These are phyloP conservation scores for Teunomyces lycoperdinae DNA, from an alignment of 805 yeast genomes.

Conservation along the genomic window DNA sequence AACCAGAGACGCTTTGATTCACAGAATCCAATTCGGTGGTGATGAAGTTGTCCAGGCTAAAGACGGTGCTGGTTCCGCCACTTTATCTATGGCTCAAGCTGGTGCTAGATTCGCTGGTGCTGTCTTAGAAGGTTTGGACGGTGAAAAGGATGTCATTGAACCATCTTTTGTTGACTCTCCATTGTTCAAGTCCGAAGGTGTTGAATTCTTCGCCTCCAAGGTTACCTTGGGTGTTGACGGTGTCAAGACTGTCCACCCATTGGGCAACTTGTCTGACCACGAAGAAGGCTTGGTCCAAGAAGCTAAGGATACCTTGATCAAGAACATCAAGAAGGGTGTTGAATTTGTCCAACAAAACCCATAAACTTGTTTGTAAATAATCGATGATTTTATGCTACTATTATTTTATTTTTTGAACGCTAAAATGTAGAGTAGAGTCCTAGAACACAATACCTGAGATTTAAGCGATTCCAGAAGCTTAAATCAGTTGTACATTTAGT, in stretches of 20 bases:
- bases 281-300: conserved; percentile 81
- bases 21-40: conserved; percentile 93
- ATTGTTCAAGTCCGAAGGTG: conserved; percentile 81
- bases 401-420: no score
- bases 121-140: conserved; percentile 61
- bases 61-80: conserved; percentile 81
- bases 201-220: conserved; percentile 93
- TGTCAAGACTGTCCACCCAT: conserved; percentile 73
- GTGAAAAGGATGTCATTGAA: conserved; percentile 62
- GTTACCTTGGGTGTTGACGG: conserved; percentile 93
- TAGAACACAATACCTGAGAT: no score
- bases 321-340: conserved; percentile 92
- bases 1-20: conserved; percentile 61
- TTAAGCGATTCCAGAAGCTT: no score
- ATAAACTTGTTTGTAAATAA: conserved; percentile 25
- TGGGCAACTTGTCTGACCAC: conserved; percentile 69
- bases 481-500: no score
- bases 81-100: conserved; percentile 84
- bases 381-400: not conserved
- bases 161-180: conserved; percentile 79
- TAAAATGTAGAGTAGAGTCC: not conserved
- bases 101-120: conserved; percentile 75
- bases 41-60: conserved; percentile 86
- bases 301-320: conserved; percentile 86
- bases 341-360: conserved; percentile 76